Percentiles rank a stretch among this genome's conserved stretches.
These are phyloP conservation scores for Zopfochytrium polystomum DNA, from an alignment of 371 early-diverging fungal genomes.

Conservation along the genomic window DNA sequence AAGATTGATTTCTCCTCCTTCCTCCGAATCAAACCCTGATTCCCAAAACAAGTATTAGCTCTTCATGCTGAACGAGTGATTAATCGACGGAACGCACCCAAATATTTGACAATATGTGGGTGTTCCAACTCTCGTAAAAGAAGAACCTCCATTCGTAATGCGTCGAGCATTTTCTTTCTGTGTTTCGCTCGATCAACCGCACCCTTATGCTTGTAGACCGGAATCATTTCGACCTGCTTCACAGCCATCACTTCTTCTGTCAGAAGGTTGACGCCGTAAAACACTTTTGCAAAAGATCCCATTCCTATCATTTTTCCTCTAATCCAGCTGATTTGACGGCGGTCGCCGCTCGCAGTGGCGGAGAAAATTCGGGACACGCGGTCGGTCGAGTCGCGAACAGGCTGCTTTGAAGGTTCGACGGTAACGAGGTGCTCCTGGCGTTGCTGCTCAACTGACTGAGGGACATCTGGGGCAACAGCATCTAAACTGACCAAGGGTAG, in stretches of 20 bases:
- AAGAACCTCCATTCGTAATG: constrained; percentile 84
- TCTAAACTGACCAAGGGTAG: too few relatives aligned
- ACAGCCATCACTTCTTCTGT: constrained; percentile 91
- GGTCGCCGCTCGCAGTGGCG: neutral
- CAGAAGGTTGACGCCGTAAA: constrained; percentile 78
- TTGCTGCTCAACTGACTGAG: too few relatives aligned
- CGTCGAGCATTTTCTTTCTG: constrained; percentile 49
- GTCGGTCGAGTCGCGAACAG: too few relatives aligned
- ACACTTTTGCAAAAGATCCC: constrained; percentile 97
- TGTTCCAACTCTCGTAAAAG: constrained; percentile 87
- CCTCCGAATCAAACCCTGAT: constrained; percentile 65
- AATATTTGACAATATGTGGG: constrained; percentile 91
- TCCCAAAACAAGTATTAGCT: neutral
- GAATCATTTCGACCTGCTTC: constrained; percentile 90
- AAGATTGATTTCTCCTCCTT: constrained; percentile 81
- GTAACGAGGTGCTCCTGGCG: too few relatives aligned
- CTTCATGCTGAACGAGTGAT: neutral
- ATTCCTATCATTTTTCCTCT: constrained; percentile 85
- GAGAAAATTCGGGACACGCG: too few relatives aligned
- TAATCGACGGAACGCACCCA: constrained; percentile 50
- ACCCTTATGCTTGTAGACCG: constrained; percentile 7
- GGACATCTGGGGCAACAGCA: too few relatives aligned
- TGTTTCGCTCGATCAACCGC: constrained; percentile 31
- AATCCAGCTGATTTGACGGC: constrained; percentile 13
- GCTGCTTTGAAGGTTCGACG: too few relatives aligned